Base-by-base conservation (phyloP, 73 alveolate genomes). In the Blepharisma japonicum region DNA sequence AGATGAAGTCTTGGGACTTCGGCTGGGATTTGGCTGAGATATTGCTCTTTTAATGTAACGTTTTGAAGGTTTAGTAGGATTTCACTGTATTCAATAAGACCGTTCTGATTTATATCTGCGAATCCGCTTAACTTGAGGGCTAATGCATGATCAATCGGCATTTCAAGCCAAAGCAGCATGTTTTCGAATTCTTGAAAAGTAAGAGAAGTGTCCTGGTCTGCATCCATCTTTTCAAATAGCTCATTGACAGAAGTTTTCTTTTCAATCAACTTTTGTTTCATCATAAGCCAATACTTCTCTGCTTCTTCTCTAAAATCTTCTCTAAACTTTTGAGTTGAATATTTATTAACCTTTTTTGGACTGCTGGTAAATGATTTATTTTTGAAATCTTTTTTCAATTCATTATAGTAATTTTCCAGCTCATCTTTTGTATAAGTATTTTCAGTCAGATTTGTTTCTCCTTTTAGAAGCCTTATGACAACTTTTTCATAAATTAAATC, bases 201-300 rank as follows among this genome's bases (percentile, higher is more conserved):
- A 25, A 70, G 80, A 11, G 68, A 23, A 8, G 71, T 54, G 2
- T 70, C n/a, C 14, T 45, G 38, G 32, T 45, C 70, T 70, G 11
- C n/a, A 25, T 70, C 66, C 80, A 70, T 70, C 25, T 7, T 18
- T 2, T 70, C 56, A 45, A 70, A 70, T 18, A 70, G 9, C 11
- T 11, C 18, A 72, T 18, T 21, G 0, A 70, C 46, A 0, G 68
- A 45, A 70, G 27, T 45, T 45, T 70, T 25, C 46, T 70, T 70
- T n/a, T 70, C 80, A 11, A 45, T 45, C 11, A 70, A 80, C 27
- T 70, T 70, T 70, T 70, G 5, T 45, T n/a, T 38, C 14, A 70
- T 45, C 66, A 45, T n/a, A 2, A 2, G 6, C 5, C 66, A 70
- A 45, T 14, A 18, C 3, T 25, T 14, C 47, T 70, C 42, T 1